Evolutionary conservation across 129 eudicot genomes (phyloP).

Genomic region (Chrysanthemum seticuspe): DNA sequence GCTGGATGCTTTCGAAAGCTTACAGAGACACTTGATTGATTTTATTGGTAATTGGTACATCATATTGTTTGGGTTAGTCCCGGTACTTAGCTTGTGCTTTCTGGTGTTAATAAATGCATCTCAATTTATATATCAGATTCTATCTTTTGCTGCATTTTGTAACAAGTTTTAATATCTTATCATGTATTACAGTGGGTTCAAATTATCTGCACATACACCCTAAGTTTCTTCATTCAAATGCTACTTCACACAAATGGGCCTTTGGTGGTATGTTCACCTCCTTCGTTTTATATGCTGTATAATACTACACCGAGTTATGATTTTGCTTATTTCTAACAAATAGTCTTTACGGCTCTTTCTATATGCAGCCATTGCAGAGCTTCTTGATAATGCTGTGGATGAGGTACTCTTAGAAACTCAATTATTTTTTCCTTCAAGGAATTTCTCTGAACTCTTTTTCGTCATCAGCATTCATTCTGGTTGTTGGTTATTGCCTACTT

Average conservation of each 20-base stretch:
- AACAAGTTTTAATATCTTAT: conserved; percentile 17
- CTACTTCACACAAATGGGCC: conserved; percentile 97
- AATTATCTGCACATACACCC: conserved; percentile 74
- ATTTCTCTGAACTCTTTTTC: background rate
- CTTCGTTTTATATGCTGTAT: background rate
- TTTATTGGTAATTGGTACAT: conserved; percentile 13
- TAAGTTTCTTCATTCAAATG: conserved; percentile 90
- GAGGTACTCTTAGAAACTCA: conserved; percentile 51
- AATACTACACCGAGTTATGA: background rate
- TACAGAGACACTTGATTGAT: conserved; percentile 6
- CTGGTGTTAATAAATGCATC: background rate
- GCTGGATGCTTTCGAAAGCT: conserved; percentile 16
- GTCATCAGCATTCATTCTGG: background rate
- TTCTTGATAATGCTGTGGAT: conserved; percentile 92
- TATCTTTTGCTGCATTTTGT: conserved; percentile 13
- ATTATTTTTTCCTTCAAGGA: background rate
- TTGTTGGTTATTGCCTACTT: conserved; percentile 3
- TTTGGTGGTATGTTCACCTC: conserved; percentile 70
- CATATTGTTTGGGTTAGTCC: background rate
- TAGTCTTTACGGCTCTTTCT: conserved; percentile 18
- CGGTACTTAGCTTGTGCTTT: background rate
- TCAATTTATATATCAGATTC: background rate
- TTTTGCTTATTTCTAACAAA: background rate
- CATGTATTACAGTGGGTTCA: conserved; percentile 49
- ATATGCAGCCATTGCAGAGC: conserved; percentile 84